Percentiles rank a stretch among this genome's conserved stretches.
Evolutionary conservation across 2,329 filamentous ascomycete species (phyloP).

Genomic region (Xylariaceae sp.): DNA sequence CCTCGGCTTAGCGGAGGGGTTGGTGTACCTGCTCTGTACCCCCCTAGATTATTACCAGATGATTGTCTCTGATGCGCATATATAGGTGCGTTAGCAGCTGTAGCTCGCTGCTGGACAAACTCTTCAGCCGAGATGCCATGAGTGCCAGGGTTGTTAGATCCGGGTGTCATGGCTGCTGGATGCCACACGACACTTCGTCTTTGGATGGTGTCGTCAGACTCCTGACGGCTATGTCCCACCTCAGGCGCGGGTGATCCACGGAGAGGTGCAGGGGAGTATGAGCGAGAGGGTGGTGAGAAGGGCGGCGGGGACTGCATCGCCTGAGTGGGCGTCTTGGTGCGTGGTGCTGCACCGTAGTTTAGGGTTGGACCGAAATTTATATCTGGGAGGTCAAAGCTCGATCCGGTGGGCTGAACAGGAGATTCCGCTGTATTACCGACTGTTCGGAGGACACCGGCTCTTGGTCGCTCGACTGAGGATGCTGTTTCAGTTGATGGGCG

Average conservation of each 20-base stretch:
- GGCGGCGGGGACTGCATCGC: conserved; percentile 31
- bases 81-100: conserved; percentile 56
- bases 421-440: conserved; percentile 59
- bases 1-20: conserved; percentile 47
- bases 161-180: conserved; percentile 60
- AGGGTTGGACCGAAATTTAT: conserved; percentile 88
- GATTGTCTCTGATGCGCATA: conserved; percentile 63
- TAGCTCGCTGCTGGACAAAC: conserved; percentile 78
- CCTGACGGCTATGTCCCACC: conserved; percentile 47
- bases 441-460: conserved; percentile 79
- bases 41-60: conserved; percentile 53
- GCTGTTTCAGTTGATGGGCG: conserved; percentile 55
- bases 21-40: conserved; percentile 44
- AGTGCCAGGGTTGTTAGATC: conserved; percentile 50
- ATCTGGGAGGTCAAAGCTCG: conserved; percentile 63
- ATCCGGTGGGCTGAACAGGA: conserved; percentile 15
- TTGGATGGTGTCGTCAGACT: conserved; percentile 54
- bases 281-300: conserved; percentile 38
- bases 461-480: conserved; percentile 64
- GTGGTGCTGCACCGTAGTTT: conserved; percentile 53
- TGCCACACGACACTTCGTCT: conserved; percentile 77
- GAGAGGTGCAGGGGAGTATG: conserved; percentile 30
- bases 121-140: conserved; percentile 70
- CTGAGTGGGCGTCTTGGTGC: conserved; percentile 24
- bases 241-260: conserved; percentile 31